A percentile compares a stretch with the other conserved stretches of the same genome.
Evolutionary conservation across 352 stramenopile genomes (phyloP).

Genomic region (Pythium vanterpoolii): DNA sequence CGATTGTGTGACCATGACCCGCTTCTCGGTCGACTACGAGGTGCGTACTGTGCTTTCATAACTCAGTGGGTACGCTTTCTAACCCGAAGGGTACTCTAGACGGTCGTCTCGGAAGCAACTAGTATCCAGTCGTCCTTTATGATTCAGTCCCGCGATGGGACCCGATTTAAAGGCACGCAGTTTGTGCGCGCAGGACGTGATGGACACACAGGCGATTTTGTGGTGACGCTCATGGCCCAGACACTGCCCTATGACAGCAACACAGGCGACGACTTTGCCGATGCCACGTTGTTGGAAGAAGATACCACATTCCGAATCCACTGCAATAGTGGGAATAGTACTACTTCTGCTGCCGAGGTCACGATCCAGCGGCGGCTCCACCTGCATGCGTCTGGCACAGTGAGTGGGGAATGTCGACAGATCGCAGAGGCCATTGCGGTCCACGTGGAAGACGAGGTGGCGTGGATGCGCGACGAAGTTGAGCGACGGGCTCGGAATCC

Average conservation of each 20-base stretch:
- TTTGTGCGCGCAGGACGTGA: not conserved
- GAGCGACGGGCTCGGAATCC: not conserved
- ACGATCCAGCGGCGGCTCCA: not conserved
- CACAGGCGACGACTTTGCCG: not conserved
- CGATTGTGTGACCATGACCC: not conserved
- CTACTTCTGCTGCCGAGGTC: not conserved
- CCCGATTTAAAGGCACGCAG: not conserved
- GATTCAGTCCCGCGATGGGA: not conserved
- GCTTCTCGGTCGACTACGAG: conserved; percentile 3
- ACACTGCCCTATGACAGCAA: not conserved
- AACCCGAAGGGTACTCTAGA: not conserved
- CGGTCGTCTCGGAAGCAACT: not conserved
- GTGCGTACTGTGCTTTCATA: not conserved
- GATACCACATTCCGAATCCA: not conserved
- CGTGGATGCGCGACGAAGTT: not conserved
- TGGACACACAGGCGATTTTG: not conserved
- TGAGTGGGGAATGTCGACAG: not conserved
- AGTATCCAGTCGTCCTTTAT: not conserved
- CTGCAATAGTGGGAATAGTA: not conserved
- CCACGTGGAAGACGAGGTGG: not conserved
- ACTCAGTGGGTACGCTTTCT: not conserved
- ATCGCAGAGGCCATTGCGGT: not conserved
- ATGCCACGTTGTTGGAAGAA: not conserved
- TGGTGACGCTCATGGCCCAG: not conserved
- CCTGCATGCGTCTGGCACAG: not conserved